phyloP scores from a whole-genome alignment of 495 filamentous ascomycete genomes.

The Cercophora sp. region DNA sequence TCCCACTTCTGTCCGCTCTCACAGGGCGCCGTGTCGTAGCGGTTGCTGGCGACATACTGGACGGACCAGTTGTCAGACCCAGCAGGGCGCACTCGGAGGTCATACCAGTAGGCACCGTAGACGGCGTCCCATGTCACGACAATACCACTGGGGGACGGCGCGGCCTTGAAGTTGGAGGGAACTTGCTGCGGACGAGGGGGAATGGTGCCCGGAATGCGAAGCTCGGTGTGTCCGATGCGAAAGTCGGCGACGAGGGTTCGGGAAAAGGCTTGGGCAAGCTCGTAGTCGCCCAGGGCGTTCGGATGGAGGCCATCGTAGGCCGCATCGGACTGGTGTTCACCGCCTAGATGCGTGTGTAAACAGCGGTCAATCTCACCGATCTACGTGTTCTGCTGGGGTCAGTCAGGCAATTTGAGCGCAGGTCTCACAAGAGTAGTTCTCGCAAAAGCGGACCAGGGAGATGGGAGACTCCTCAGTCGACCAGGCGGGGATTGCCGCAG shows the following conservation, averaged over 20 bases:
- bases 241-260: slow-evolving; percentile 14
- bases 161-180: slow-evolving; percentile 11
- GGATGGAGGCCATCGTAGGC: slow-evolving; percentile 39
- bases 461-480: slow-evolving; percentile 22
- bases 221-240: slow-evolving; percentile 10
- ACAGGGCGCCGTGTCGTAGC: slow-evolving; percentile 7
- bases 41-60: not conserved
- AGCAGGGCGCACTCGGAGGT: slow-evolving; percentile 12
- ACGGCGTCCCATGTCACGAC: slow-evolving; percentile 20
- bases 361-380: not conserved
- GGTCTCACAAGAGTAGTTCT: slow-evolving; percentile 27
- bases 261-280: slow-evolving; percentile 26
- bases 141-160: slow-evolving; percentile 12
- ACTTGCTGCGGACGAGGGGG: slow-evolving; percentile 13
- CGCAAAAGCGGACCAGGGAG: slow-evolving; percentile 21
- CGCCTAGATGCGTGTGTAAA: slow-evolving; percentile 7
- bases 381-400: too few relatives aligned
- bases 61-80: not conserved
- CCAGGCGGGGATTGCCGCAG: slow-evolving; percentile 14
- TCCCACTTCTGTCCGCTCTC: slow-evolving; percentile 3
- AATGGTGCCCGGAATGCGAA: slow-evolving; percentile 13
- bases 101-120: slow-evolving; percentile 27
- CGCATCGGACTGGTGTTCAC: slow-evolving; percentile 16
- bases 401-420: too few relatives aligned
- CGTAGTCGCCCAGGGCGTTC: slow-evolving; percentile 31